Evolutionary conservation across 257 asterid species (phyloP).

Genomic region (Penstemon newberryi): DNA sequence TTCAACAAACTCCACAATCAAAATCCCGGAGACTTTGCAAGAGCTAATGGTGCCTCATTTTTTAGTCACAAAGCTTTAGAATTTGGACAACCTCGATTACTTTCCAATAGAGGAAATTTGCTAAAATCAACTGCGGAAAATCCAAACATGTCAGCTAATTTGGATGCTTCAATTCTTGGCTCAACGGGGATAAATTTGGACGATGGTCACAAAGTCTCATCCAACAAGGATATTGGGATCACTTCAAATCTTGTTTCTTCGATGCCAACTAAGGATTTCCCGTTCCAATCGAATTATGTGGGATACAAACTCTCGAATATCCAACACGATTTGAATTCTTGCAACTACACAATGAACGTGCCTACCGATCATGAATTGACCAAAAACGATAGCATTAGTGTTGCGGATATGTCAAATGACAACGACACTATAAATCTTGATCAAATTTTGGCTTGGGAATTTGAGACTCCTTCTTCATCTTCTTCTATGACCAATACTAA

Average conservation of each 20-base stretch:
- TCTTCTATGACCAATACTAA: not conserved
- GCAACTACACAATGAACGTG: not conserved
- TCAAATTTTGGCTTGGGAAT: not conserved
- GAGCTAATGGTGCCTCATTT: not conserved
- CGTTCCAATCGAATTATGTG: slow-evolving; percentile 15
- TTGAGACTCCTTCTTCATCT: not conserved
- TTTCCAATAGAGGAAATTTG: slow-evolving; percentile 21
- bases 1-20: not conserved
- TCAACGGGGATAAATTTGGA: not conserved
- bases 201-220: not conserved
- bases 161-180: not conserved
- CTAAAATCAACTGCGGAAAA: slow-evolving; percentile 1
- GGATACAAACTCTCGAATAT: slow-evolving; percentile 29
- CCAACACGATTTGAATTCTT: slow-evolving; percentile 3
- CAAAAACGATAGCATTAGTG: not conserved
- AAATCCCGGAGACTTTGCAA: slow-evolving; percentile 8
- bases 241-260: not conserved
- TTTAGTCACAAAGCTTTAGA: slow-evolving; percentile 16
- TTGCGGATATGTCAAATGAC: not conserved
- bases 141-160: slow-evolving; percentile 17
- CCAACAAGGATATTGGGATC: not conserved
- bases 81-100: slow-evolving; percentile 30
- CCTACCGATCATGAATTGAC: not conserved
- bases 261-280: not conserved
- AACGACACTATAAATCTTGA: slow-evolving; percentile 2